phyloP scores from a whole-genome alignment of 441 rosid species.

The Adansonia madagascariensis region DNA sequence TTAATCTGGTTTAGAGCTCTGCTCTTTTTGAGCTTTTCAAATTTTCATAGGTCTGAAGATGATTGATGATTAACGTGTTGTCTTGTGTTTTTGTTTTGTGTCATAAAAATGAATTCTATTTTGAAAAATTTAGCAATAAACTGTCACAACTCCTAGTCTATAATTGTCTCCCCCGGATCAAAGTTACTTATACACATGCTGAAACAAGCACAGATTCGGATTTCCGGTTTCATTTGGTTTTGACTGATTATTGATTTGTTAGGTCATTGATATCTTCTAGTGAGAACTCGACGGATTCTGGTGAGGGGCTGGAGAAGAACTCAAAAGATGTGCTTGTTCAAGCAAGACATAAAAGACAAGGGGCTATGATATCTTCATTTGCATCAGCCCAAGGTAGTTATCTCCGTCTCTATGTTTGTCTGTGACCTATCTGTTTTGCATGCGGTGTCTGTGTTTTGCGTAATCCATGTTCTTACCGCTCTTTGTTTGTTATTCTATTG shows the following conservation, averaged over 20 bases:
- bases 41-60: background rate
- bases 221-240: constrained; percentile 10
- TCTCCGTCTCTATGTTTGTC: constrained; percentile 14
- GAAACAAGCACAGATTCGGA: background rate
- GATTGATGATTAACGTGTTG: constrained; percentile 16
- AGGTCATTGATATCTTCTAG: constrained; percentile 32
- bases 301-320: constrained; percentile 30
- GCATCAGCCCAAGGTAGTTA: constrained; percentile 63
- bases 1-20: constrained; percentile 19
- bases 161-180: background rate
- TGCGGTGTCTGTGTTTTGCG: background rate
- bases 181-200: background rate
- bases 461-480: constrained; percentile 18
- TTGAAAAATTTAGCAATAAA: background rate
- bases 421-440: constrained; percentile 15
- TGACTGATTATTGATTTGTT: constrained; percentile 20
- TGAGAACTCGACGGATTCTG: constrained; percentile 42
- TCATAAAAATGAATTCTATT: background rate
- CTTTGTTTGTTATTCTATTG: constrained; percentile 22
- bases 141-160: background rate
- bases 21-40: background rate
- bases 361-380: constrained; percentile 43
- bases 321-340: constrained; percentile 27
- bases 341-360: constrained; percentile 37
- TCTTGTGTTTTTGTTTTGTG: background rate